Evolutionary conservation across 805 yeast species (phyloP), one percentile per base, ranked within the genome.

Genomic region (Candida ulmi): DNA sequence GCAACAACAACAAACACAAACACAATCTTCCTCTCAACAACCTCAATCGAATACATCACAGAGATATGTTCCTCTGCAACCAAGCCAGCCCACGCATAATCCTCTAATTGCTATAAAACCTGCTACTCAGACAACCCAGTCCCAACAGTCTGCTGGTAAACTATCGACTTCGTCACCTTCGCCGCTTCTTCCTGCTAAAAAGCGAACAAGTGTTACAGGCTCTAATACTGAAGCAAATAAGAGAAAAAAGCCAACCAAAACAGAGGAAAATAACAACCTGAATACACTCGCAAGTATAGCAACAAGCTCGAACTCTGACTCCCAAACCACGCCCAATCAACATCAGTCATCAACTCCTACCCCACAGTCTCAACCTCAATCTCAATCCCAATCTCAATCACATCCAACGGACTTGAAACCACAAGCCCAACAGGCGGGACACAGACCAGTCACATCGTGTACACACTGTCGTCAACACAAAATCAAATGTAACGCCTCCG

Each of bases 401-500:
- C n/a, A 36, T 6, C 5, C 31, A 5, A 8, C 13, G 15, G 15
- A 29, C 5, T 40, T 24, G 23, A 19, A 21, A 26, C 15, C 37
- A 11, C 40, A 41, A 19, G 48, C 42, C 8, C 61, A 48, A n/a
- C 55, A 52, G 15, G 71, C 76, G 0, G 80, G 82, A 2, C 91
- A 85, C 53, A 65, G 96, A 40, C 96, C 96, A 0, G 95, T 88
- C 2, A 87, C 95, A 0, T 83, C 95, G 3, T 90, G 97, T 57
- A 86, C 96, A 0, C 93, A 88, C 58, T 90, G 97, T 57, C 76
- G 97, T 37, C 96, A 90, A 57, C 96, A 88, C 60, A 90, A 90
- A 61, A 88, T 90, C 59, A 84, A 83, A 57, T 90, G 97, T 62
- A 87, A 90, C 57, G 97, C 97, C 1, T 75, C 87, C 3, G 90